phyloP scores from a whole-genome alignment of 371 early-diverging fungal species.

The Chytridium lagenaria region DNA sequence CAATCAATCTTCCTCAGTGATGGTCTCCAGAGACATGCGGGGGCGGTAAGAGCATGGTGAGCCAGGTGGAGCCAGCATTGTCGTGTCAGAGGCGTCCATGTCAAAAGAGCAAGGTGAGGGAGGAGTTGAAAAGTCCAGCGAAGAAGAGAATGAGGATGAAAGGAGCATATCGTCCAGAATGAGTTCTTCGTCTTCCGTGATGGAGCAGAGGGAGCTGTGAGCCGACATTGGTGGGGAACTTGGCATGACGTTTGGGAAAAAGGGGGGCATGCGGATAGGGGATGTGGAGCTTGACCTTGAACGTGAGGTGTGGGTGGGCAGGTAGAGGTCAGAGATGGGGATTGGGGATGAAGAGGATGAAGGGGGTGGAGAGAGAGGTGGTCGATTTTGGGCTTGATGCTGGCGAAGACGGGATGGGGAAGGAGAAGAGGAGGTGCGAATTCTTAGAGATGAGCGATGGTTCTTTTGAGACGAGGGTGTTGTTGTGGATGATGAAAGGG shows the following conservation, averaged over 20 bases:
- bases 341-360: background rate
- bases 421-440: background rate
- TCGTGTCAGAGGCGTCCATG: background rate
- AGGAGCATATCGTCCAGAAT: background rate
- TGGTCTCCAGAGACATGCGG: background rate
- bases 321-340: conserved; percentile 3
- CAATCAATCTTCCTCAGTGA: conserved; percentile 1
- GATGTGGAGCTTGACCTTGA: background rate
- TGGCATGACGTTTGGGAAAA: background rate
- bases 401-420: background rate
- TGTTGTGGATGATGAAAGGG: no score
- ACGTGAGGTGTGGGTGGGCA: background rate
- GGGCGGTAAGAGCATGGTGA: background rate
- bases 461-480: background rate
- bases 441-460: background rate
- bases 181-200: background rate
- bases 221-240: background rate
- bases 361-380: background rate
- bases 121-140: background rate
- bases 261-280: background rate
- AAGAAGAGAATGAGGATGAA: background rate
- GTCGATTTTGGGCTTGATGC: no score
- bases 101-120: conserved; percentile 1
- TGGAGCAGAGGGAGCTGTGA: background rate
- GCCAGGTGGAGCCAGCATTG: background rate